Evolutionary conservation across 2,329 filamentous ascomycete genomes (phyloP).

Genomic region (Cryphonectria carpinicola): DNA sequence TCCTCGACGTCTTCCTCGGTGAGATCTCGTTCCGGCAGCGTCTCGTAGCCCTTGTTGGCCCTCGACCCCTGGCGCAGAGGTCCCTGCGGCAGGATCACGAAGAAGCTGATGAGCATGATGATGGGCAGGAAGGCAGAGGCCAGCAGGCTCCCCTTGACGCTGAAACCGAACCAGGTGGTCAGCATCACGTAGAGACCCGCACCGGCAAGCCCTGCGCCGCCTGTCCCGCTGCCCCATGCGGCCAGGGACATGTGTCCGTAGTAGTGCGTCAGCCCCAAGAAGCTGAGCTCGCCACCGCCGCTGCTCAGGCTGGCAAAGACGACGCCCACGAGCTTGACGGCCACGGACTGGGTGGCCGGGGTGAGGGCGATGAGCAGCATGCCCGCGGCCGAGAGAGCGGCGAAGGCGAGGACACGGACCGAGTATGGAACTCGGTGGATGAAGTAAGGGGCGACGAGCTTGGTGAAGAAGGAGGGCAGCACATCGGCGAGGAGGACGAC

Average conservation of each 20-base stretch:
- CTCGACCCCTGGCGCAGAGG: constrained; percentile 57
- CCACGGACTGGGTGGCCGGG: constrained; percentile 66
- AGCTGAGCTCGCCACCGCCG: constrained; percentile 87
- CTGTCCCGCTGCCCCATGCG: constrained; percentile 90
- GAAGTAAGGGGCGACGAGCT: constrained; percentile 89
- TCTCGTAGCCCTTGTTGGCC: constrained; percentile 58
- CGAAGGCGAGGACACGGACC: constrained; percentile 74
- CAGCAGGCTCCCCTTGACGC: constrained; percentile 74
- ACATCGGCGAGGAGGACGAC: constrained; percentile 93
- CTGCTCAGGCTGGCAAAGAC: constrained; percentile 83
- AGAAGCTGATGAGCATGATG: constrained; percentile 87
- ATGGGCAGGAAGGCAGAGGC: constrained; percentile 78
- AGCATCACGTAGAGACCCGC: constrained; percentile 86
- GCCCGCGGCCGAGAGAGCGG: constrained; percentile 74
- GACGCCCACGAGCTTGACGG: constrained; percentile 79
- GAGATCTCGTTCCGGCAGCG: constrained; percentile 49
- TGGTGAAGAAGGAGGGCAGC: constrained; percentile 84
- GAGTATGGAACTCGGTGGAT: constrained; percentile 86
- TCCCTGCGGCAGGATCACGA: constrained; percentile 73
- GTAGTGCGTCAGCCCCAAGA: constrained; percentile 88
- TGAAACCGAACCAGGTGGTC: constrained; percentile 78
- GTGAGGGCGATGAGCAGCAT: constrained; percentile 90
- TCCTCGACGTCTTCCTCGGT: constrained; percentile 40
- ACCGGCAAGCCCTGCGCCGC: constrained; percentile 83
- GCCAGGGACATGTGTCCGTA: constrained; percentile 87